Percentiles rank a stretch among this genome's conserved stretches.
Conservation (phyloP, 1,284 basidiomycete species). For the Apiotrichum mycotoxinovorans region DNA sequence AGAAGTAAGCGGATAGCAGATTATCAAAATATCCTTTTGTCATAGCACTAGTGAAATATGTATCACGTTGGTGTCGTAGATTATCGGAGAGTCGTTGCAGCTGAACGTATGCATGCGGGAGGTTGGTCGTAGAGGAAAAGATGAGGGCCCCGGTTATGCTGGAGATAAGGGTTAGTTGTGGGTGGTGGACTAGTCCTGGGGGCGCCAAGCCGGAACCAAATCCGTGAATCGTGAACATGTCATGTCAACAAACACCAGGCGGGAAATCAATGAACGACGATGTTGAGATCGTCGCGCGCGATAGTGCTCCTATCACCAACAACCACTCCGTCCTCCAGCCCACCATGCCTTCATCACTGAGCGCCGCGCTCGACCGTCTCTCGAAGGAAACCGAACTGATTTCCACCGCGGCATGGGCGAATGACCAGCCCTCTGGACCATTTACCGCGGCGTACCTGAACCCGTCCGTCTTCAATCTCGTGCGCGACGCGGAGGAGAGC, state of each 20-base stretch:
- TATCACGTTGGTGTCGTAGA: constrained; percentile 1
- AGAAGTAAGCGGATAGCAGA: constrained; percentile 41
- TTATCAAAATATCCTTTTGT: background rate
- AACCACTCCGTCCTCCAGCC: background rate
- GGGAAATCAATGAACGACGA: no score
- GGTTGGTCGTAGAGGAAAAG: no score
- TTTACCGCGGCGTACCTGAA: constrained; percentile 34
- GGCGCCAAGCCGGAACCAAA: no score
- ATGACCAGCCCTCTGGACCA: constrained; percentile 32
- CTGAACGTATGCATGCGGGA: no score
- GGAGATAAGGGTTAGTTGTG: background rate
- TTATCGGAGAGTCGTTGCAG: background rate
- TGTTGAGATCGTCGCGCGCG: no score
- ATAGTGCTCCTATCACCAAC: constrained; percentile 16
- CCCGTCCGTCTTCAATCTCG: constrained; percentile 30
- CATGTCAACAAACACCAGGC: no score
- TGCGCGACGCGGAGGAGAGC: constrained; percentile 41
- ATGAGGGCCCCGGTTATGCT: background rate
- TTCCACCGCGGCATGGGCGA: constrained; percentile 27
- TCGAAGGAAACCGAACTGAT: constrained; percentile 37
- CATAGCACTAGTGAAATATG: constrained; percentile 2
- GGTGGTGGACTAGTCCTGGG: no score
- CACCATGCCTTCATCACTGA: constrained; percentile 37
- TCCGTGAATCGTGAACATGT: background rate
- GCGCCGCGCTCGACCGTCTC: constrained; percentile 36